phyloP scores from a whole-genome alignment of 106 monocot genomes.

The Apostasia shenzhenica region DNA sequence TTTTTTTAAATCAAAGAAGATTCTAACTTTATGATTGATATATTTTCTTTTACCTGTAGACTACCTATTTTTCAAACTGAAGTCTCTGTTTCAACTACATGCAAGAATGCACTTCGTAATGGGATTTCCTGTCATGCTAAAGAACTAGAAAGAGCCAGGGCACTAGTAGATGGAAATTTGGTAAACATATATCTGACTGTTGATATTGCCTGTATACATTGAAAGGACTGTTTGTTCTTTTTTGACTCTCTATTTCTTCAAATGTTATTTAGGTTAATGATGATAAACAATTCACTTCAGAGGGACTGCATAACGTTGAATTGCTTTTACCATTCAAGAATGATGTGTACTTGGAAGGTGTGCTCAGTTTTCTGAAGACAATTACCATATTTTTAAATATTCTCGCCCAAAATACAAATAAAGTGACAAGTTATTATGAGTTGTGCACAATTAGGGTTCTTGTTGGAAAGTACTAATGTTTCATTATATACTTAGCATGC shows the following conservation, averaged over 20 bases:
- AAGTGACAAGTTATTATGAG: too few species aligned
- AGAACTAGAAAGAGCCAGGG: slow-evolving; percentile 55
- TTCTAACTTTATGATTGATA: too few species aligned
- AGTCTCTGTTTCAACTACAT: slow-evolving; percentile 17
- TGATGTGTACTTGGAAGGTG: slow-evolving; percentile 39
- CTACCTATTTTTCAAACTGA: slow-evolving; percentile 38
- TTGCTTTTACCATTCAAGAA: slow-evolving; percentile 75
- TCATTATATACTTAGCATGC: slow-evolving; percentile 34
- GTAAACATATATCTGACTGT: slow-evolving; percentile 15
- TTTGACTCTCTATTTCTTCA: not conserved
- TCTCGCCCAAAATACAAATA: not conserved
- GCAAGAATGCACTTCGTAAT: slow-evolving; percentile 43
- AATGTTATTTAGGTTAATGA: slow-evolving; percentile 37
- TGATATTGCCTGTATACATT: not conserved
- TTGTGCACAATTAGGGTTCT: not conserved
- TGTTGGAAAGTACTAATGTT: slow-evolving; percentile 18
- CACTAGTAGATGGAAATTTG: slow-evolving; percentile 70
- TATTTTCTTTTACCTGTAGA: slow-evolving; percentile 15
- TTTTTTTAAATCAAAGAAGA: too few species aligned
- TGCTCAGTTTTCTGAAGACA: slow-evolving; percentile 6
- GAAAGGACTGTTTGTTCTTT: not conserved
- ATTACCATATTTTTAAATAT: not conserved
- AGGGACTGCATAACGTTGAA: slow-evolving; percentile 49
- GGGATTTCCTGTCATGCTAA: slow-evolving; percentile 50
- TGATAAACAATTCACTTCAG: slow-evolving; percentile 25